Evolutionary conservation across 1,139 yeast species (phyloP).

Genomic region (Suhomyces wounanorum): DNA sequence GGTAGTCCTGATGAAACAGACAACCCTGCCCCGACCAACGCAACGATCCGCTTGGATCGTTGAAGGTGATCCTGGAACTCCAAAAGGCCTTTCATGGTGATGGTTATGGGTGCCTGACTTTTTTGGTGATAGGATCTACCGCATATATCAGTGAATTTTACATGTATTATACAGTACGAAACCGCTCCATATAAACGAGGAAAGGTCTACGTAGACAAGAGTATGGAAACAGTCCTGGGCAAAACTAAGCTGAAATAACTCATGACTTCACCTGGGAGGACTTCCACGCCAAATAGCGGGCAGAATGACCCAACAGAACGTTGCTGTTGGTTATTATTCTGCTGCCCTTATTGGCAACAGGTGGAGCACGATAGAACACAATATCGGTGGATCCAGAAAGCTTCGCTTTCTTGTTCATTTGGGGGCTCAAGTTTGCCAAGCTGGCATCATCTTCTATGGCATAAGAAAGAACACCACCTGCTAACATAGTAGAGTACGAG

Average conservation of each 20-base stretch:
- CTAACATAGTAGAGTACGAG: conserved; percentile 37
- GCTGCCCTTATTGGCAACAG: conserved; percentile 53
- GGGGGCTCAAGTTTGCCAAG: conserved; percentile 15
- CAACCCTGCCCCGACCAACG: conserved; percentile 83
- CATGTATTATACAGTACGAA: conserved; percentile 9
- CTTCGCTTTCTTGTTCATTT: conserved; percentile 27
- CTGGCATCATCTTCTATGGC: conserved; percentile 26
- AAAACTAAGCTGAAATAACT: background rate
- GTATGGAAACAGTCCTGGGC: background rate
- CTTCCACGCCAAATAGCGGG: conserved; percentile 73
- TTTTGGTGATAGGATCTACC: background rate
- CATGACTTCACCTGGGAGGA: conserved; percentile 8
- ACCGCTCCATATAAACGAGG: background rate
- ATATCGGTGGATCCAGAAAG: conserved; percentile 43
- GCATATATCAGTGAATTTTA: background rate
- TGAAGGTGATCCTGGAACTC: conserved; percentile 62
- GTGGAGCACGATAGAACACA: conserved; percentile 83
- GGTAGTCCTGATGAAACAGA: conserved; percentile 78
- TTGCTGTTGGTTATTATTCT: conserved; percentile 39
- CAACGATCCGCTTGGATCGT: conserved; percentile 59
- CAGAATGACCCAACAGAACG: conserved; percentile 62
- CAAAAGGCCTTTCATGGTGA: conserved; percentile 19
- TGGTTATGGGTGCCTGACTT: background rate
- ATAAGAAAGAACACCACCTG: conserved; percentile 47
- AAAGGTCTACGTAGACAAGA: background rate